These are phyloP conservation scores for Fusarium clavum DNA, from an alignment of 2,329 filamentous ascomycete species.

Conservation along the genomic window DNA sequence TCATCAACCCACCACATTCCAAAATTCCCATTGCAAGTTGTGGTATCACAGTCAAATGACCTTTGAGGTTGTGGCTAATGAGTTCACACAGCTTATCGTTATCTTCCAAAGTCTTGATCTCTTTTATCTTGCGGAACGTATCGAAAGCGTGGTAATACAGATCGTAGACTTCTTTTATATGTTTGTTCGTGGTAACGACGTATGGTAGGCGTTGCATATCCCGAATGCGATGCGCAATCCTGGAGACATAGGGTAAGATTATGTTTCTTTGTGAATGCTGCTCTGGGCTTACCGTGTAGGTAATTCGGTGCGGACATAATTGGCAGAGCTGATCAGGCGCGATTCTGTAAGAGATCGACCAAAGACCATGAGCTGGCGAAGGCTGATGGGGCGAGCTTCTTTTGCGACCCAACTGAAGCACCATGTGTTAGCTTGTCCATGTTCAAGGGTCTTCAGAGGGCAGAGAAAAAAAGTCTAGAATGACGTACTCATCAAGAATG, in stretches of 20 bases:
- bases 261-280: not conserved
- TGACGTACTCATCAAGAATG: slow-evolving; percentile 71
- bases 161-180: slow-evolving; percentile 95
- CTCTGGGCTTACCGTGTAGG: slow-evolving; percentile 66
- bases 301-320: slow-evolving; percentile 96
- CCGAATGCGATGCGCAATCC: slow-evolving; percentile 91
- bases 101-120: slow-evolving; percentile 86
- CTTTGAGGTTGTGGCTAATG: slow-evolving; percentile 81
- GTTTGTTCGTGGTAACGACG: slow-evolving; percentile 92
- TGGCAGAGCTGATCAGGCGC: slow-evolving; percentile 91
- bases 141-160: slow-evolving; percentile 98
- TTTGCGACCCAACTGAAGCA: slow-evolving; percentile 85
- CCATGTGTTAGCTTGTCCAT: slow-evolving; percentile 31
- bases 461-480: slow-evolving; percentile 6
- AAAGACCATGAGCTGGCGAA: slow-evolving; percentile 97
- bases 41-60: slow-evolving; percentile 93
- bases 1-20: slow-evolving; percentile 87
- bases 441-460: not conserved
- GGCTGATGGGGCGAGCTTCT: slow-evolving; percentile 92
- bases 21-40: slow-evolving; percentile 94
- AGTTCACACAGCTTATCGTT: slow-evolving; percentile 89
- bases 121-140: slow-evolving; percentile 82
- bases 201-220: slow-evolving; percentile 98
- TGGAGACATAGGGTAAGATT: slow-evolving; percentile 51
- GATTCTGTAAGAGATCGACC: slow-evolving; percentile 91